Percentiles rank a stretch among this genome's conserved stretches.
Conservation (phyloP, 139 green algal genomes). For the Micractinium conductrix region DNA sequence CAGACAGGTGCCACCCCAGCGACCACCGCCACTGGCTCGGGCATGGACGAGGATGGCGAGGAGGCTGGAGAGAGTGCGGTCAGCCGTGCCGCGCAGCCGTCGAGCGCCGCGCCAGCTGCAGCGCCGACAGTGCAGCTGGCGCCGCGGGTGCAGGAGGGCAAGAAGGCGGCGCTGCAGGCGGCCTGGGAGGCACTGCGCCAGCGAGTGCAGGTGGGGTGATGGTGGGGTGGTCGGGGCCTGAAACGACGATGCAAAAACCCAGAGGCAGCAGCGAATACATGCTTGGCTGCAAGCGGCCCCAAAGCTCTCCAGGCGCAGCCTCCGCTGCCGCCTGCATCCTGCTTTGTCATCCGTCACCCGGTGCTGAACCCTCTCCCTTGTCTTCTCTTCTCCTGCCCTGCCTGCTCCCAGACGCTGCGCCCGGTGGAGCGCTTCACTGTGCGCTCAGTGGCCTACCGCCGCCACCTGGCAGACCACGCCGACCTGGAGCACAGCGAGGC, state of each 20-base stretch:
- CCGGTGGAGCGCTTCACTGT: constrained; percentile 60
- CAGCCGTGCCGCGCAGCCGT: neutral
- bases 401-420: constrained; percentile 22
- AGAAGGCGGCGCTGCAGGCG: constrained; percentile 17
- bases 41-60: neutral
- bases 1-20: neutral
- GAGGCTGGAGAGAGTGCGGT: neutral
- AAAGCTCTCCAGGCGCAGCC: too few species aligned
- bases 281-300: too few species aligned
- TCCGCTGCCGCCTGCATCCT: too few species aligned
- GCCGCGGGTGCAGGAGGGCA: constrained; percentile 6
- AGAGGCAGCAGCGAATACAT: too few species aligned
- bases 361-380: too few species aligned
- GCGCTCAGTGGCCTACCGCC: constrained; percentile 50
- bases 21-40: neutral
- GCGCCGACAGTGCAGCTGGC: neutral
- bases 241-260: too few species aligned
- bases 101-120: too few species aligned
- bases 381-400: too few species aligned
- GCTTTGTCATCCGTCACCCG: too few species aligned
- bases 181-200: constrained; percentile 46
- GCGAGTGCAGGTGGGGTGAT: constrained; percentile 18
- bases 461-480: constrained; percentile 39
- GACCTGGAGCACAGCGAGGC: constrained; percentile 12
- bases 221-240: too few species aligned